Evolutionary conservation across 108 stramenopile species (phyloP).

Genomic region (Asterionellopsis glacialis): DNA sequence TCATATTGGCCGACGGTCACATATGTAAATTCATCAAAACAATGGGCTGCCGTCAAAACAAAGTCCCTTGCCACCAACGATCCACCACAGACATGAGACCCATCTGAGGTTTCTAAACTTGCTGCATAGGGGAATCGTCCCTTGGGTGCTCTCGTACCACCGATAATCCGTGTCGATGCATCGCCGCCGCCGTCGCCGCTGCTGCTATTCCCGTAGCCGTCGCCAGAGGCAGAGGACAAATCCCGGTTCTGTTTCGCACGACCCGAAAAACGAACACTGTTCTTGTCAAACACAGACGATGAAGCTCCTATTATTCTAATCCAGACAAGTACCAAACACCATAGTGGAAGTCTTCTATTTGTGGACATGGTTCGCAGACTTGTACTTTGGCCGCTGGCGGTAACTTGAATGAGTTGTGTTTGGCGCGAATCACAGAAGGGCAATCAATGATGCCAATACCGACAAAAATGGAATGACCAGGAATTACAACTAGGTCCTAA

Average conservation of each 20-base stretch:
- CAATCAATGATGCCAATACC: too few species aligned
- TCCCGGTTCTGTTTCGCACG: background rate
- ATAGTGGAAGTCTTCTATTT: too few species aligned
- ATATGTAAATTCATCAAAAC: constrained; percentile 23
- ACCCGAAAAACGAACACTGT: background rate
- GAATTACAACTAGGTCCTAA: too few species aligned
- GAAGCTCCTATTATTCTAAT: too few species aligned
- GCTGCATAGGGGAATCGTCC: constrained; percentile 49
- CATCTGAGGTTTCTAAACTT: constrained; percentile 18
- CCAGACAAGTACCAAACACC: too few species aligned
- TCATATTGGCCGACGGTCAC: constrained; percentile 39
- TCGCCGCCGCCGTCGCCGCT: constrained; percentile 4
- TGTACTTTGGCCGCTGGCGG: too few species aligned
- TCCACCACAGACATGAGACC: constrained; percentile 52
- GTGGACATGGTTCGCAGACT: too few species aligned
- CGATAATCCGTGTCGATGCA: constrained; percentile 36
- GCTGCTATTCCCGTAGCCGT: background rate
- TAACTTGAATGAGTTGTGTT: too few species aligned
- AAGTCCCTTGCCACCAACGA: constrained; percentile 61
- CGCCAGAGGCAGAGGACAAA: background rate
- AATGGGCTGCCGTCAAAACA: constrained; percentile 68
- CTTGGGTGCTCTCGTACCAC: constrained; percentile 28
- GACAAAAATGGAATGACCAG: too few species aligned
- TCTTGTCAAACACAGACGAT: background rate
- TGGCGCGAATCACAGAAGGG: too few species aligned